A percentile compares a stretch with the other conserved stretches of the same genome.
phyloP scores from a whole-genome alignment of 2,329 filamentous ascomycete genomes.

The Teratosphaeria zuluensis region DNA sequence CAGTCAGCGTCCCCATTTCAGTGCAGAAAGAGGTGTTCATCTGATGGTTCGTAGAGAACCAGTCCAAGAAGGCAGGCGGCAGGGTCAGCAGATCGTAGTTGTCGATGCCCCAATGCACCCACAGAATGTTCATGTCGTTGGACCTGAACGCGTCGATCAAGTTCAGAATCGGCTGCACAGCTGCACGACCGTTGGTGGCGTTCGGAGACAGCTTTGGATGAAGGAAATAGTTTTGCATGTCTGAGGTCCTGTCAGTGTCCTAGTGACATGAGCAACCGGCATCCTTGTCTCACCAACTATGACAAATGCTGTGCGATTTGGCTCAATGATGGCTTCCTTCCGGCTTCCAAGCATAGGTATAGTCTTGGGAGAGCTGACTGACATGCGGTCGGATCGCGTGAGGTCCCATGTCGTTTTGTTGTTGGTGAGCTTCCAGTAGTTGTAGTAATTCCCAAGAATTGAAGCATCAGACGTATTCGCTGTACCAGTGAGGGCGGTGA shows the following conservation, averaged over 20 bases:
- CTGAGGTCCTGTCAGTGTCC: background rate
- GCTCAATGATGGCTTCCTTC: constrained; percentile 9
- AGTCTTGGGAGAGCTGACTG: constrained; percentile 20
- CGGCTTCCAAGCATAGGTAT: constrained; percentile 20
- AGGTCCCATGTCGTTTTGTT: constrained; percentile 23
- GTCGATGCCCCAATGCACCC: constrained; percentile 24
- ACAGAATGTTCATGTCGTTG: constrained; percentile 20
- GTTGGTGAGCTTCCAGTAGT: constrained; percentile 21
- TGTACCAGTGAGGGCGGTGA: constrained; percentile 6
- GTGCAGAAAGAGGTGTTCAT: constrained; percentile 20
- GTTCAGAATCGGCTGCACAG: constrained; percentile 21
- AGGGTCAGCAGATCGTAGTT: constrained; percentile 22
- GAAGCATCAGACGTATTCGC: constrained; percentile 6
- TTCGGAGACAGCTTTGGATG: constrained; percentile 18
- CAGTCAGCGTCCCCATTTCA: constrained; percentile 20
- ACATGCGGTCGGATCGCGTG: constrained; percentile 20
- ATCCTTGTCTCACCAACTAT: constrained; percentile 10
- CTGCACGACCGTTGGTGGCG: constrained; percentile 15
- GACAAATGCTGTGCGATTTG: constrained; percentile 14
- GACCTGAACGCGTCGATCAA: constrained; percentile 21
- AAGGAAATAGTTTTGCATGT: constrained; percentile 25
- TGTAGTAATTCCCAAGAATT: constrained; percentile 26
- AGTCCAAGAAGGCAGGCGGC: constrained; percentile 20
- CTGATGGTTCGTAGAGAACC: constrained; percentile 17
- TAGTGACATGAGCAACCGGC: no score